Evolutionary conservation across 129 eudicot species (phyloP).

Genomic region (Saussurea involucrata): DNA sequence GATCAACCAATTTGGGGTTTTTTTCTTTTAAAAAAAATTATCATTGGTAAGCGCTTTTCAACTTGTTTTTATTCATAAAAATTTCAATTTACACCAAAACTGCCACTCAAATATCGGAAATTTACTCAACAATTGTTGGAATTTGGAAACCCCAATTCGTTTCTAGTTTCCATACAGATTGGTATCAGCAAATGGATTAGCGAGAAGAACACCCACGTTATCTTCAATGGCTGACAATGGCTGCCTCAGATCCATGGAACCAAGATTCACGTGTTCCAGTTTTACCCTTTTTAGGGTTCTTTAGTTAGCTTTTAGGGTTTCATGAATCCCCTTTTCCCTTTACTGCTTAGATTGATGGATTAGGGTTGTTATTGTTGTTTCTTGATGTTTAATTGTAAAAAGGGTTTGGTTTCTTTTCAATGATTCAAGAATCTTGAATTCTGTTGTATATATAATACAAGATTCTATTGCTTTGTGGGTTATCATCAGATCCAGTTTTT

Average conservation of each 20-base stretch:
- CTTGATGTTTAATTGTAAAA: slow-evolving; percentile 8
- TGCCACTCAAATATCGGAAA: neutral
- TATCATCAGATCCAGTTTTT: slow-evolving; percentile 10
- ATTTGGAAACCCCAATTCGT: slow-evolving; percentile 2
- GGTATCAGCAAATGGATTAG: neutral
- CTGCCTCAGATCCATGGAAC: slow-evolving; percentile 64
- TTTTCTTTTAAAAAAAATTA: neutral
- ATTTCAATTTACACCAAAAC: neutral
- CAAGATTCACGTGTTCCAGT: slow-evolving; percentile 23
- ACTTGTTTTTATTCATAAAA: neutral
- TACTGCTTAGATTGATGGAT: slow-evolving; percentile 7
- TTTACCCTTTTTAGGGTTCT: slow-evolving; percentile 23
- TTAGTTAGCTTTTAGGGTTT: slow-evolving; percentile 39
- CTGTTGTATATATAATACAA: neutral
- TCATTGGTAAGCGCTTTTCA: slow-evolving; percentile 42
- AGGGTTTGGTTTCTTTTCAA: slow-evolving; percentile 12
- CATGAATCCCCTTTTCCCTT: slow-evolving; percentile 19
- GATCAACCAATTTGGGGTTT: slow-evolving; percentile 15
- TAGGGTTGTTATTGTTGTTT: slow-evolving; percentile 8
- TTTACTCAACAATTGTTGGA: neutral
- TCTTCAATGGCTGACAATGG: slow-evolving; percentile 37
- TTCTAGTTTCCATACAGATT: neutral
- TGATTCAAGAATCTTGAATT: slow-evolving; percentile 16
- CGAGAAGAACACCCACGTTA: neutral
- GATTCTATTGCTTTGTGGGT: neutral